phyloP scores from a whole-genome alignment of 495 filamentous ascomycete species.

The Tuber aestivum region DNA sequence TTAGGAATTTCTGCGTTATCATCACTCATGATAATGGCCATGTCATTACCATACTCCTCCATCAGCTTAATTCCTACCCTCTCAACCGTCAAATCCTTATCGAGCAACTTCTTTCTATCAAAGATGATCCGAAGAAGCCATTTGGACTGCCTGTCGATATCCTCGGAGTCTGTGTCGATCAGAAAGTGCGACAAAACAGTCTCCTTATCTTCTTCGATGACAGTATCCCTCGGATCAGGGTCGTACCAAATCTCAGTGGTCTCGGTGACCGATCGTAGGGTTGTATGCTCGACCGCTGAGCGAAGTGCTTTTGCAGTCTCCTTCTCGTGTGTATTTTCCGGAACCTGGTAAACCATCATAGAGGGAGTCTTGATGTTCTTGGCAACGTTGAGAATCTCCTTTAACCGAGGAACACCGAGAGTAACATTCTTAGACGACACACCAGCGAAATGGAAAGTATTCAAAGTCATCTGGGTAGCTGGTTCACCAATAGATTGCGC shows the following conservation, averaged over 20 bases:
- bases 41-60: slow-evolving; percentile 74
- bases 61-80: slow-evolving; percentile 89
- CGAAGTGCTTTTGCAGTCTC: slow-evolving; percentile 79
- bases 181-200: slow-evolving; percentile 97
- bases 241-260: slow-evolving; percentile 96
- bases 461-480: slow-evolving; percentile 98
- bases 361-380: slow-evolving; percentile 97
- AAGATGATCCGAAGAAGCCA: slow-evolving; percentile 95
- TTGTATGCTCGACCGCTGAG: slow-evolving; percentile 90
- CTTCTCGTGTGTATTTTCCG: slow-evolving; percentile 54
- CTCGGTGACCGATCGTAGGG: slow-evolving; percentile 79
- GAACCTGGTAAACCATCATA: slow-evolving; percentile 84
- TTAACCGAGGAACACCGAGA: slow-evolving; percentile 94
- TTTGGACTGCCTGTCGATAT: slow-evolving; percentile 72
- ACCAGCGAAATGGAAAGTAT: slow-evolving; percentile 99
- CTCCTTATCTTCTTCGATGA: slow-evolving; percentile 79
- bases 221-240: slow-evolving; percentile 77
- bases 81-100: slow-evolving; percentile 85
- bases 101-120: slow-evolving; percentile 83
- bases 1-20: slow-evolving; percentile 95
- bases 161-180: slow-evolving; percentile 76
- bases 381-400: slow-evolving; percentile 97
- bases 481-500: slow-evolving; percentile 98
- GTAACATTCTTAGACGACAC: slow-evolving; percentile 99
- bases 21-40: slow-evolving; percentile 93